Base-by-base conservation (phyloP, 176 grass and related monocot genomes). In the Carex littledalei region DNA sequence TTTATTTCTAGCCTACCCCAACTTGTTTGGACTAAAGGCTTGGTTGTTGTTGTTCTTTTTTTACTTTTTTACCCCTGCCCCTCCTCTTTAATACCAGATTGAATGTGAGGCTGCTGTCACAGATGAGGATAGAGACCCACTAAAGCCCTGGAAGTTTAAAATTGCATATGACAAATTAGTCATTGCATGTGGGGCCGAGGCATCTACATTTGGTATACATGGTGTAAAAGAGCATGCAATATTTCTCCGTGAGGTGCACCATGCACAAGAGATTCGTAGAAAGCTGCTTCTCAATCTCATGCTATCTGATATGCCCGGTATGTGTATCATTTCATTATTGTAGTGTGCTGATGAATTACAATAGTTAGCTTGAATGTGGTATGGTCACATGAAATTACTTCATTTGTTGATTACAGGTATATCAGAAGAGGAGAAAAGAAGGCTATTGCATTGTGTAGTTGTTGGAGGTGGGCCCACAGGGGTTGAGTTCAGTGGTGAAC, bases 401-500 rank as follows among this genome's bases (percentile, higher is more conserved):
- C 0, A 32, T 57, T 57, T 18, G 50, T 32, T 57, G 52, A 78
- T 29, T 78, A 72, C 89, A 98, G 95, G 95, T 39, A 87, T 95
- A 85, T 88, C 91, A 63, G 91, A 94, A 47, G 43, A 88, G 43
- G 96, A 98, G 88, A 98, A 92, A 62, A 85, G 81, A 72, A 95
- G 90, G 83, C 85, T 98, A 11, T 84, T 98, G 87, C 96, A 98
- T 52, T 98, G 96, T 81, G 89, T 98, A 82, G 96, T 98, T 88
- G 90, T 98, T 85, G 96, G 96, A 88, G 96, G 96, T 88, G 93
- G 96, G 86, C 96, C 96, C 34, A 98, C 93, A 49, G 96, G 96
- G 9, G 96, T 98, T 5, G 96, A 98, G 81, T 98, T 98, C 89
- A 98, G 96, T n/a, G 96, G 96, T 72, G 96, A 98, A 92, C 91